Conservation (phyloP, 441 rosid species). For the Hura crepitans region DNA sequence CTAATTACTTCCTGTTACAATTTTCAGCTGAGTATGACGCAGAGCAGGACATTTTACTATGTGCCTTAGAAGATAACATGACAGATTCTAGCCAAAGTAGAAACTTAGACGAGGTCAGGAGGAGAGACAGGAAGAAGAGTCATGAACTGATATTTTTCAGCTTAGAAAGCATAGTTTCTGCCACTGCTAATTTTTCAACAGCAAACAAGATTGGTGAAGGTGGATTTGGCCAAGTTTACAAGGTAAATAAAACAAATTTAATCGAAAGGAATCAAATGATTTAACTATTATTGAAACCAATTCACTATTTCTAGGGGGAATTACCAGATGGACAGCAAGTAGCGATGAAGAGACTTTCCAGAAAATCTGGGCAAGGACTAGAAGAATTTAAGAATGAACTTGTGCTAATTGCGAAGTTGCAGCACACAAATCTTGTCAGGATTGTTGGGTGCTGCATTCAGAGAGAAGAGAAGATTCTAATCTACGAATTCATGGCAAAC, state of each 20-base stretch:
- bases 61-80: neutral
- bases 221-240: conserved; percentile 25
- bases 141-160: neutral
- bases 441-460: conserved; percentile 27
- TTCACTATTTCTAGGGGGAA: conserved; percentile 13
- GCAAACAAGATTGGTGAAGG: conserved; percentile 25
- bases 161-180: neutral
- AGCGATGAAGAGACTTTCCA: conserved; percentile 30
- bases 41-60: conserved; percentile 7
- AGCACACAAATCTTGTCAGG: conserved; percentile 29
- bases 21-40: conserved; percentile 1
- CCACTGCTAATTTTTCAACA: conserved; percentile 7
- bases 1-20: neutral
- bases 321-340: conserved; percentile 25
- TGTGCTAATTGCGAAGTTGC: conserved; percentile 18
- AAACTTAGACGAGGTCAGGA: neutral
- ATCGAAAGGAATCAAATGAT: too few relatives aligned
- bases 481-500: conserved; percentile 22
- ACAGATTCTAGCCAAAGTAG: neutral
- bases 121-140: neutral
- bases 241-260: conserved; percentile 13
- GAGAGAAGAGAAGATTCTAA: conserved; percentile 21
- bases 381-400: conserved; percentile 27
- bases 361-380: conserved; percentile 26
- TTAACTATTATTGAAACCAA: neutral